Evolutionary conservation across 345 rosid species (phyloP), one percentile per base, ranked within the genome.

Genomic region (Erysimum cheiranthoides): DNA sequence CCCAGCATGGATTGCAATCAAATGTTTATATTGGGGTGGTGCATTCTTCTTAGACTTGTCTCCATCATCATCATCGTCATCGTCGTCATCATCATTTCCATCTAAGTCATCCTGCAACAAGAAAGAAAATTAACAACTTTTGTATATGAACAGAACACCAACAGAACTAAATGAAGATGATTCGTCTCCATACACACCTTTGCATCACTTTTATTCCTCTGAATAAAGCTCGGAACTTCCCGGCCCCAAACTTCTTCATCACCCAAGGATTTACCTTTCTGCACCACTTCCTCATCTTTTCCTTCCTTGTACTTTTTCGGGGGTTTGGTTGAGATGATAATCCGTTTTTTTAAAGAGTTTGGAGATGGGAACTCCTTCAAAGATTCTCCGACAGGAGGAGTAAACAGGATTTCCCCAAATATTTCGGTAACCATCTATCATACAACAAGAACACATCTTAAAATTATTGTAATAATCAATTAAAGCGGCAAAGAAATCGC

Each of bases 261-360:
- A 50, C 79, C 83, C 57, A 81, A 28, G 65, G 61, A 51, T 58
- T 78, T 82, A 65, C 86, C 84, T 78, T 82, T 89, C 66, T 62
- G 73, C 61, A 35, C 73, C 63, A 10, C 62, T 3, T 72, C 81
- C 68, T 38, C 81, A 51, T 73, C 77, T 51, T 65, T 73, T 16
- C 39, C 73, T 36, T 78, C 77, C 58, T 78, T 78, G 80, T 92
- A 92, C 80, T 90, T 92, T 71, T 88, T 92, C 14, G 97, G 97
- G 3, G 93, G 97, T 77, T 92, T 92, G 27, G 97, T 92, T 72
- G 97, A 92, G 80, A 92, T 83, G 51, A 92, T 83, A 61, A 92
- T 67, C 50, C 81, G 83, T 47, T 45, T 80, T 84, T 84, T 92
- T 67, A 92, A 45, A 1, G 82, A 86, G 63, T 84, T 87, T 0